These are phyloP conservation scores for Cyberlindnera samutprakarnensis DNA, from an alignment of 805 yeast genomes.

Conservation along the genomic window DNA sequence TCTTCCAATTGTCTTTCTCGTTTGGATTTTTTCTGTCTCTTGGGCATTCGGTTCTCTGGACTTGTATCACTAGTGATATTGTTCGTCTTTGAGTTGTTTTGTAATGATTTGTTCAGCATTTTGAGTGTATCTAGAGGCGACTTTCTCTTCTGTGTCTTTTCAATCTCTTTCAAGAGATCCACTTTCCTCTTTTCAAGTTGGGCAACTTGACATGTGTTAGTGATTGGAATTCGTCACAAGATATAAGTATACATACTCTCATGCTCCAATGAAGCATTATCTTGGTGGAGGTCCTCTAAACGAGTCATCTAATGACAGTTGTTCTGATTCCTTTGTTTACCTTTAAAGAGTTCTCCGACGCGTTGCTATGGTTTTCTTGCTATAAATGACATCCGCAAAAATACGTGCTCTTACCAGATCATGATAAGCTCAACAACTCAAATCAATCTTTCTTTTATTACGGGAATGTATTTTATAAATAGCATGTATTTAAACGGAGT, in stretches of 20 bases:
- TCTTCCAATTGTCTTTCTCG: slow-evolving; percentile 7
- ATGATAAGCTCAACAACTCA: background rate
- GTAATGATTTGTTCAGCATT: slow-evolving; percentile 16
- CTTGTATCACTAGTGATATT: background rate
- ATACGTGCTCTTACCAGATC: background rate
- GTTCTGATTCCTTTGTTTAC: background rate
- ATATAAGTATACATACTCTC: slow-evolving; percentile 20
- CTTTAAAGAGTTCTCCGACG: background rate
- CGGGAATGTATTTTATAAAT: too few relatives aligned
- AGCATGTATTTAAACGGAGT: too few relatives aligned
- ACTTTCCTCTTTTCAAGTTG: slow-evolving; percentile 17
- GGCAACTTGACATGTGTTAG: slow-evolving; percentile 10
- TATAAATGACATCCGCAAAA: too few relatives aligned
- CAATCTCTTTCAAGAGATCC: slow-evolving; percentile 19
- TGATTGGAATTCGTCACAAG: background rate
- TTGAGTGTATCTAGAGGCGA: slow-evolving; percentile 23
- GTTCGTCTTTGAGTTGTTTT: background rate
- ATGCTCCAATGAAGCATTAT: slow-evolving; percentile 26
- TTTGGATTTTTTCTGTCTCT: slow-evolving; percentile 6
- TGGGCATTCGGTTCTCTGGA: background rate
- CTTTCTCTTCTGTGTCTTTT: slow-evolving; percentile 16
- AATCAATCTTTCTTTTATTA: background rate
- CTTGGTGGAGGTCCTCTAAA: slow-evolving; percentile 26
- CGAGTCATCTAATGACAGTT: slow-evolving; percentile 22
- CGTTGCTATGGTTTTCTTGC: too few relatives aligned